Evolutionary conservation across 768 basidiomycete genomes (phyloP), one percentile per base, ranked within the genome.

Genomic region (Macrolepiota albuminosa): DNA sequence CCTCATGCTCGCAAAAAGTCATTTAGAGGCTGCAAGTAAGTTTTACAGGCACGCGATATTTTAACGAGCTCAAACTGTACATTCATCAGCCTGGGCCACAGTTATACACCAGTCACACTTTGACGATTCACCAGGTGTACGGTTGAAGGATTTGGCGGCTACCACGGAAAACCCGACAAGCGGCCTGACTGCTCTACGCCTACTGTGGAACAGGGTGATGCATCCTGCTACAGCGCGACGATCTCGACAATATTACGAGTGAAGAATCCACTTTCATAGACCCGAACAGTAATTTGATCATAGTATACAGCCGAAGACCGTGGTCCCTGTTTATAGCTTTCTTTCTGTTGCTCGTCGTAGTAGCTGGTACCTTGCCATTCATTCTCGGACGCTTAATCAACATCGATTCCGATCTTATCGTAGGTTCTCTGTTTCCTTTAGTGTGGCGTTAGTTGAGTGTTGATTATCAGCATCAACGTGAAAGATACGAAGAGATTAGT

Each of bases 51-150:
- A 4, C 42, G 26, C 26, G 1, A 40, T 43, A 29, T 37, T 8
- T 9, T 40, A 14, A 31, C 56, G 50, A 16, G 7, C 10, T 51
- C 14, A n/a, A 37, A 37, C 26, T 51, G 47, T 48, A 11, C 10
- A 18, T 26, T 57, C 39, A 50, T 56, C 45, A 79, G 77, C 75
- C 2, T 79, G 78, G 77, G 77, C 77, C 4, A 79, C 77, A 4
- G 63, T 79, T 11, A 77, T 79, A 14, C 76, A 79, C 49, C 75
- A 75, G 61, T 77, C 76, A 31, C 68, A 67, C 21, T 63, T 67
- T 54, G 42, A 65, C 29, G 62, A 68, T 46, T 58, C 59, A 8
- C 70, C 74, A 8, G 77, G 78, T 14, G 66, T 78, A 13, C 62
- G 70, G 40, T 45, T 79, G 34, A 70, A 67, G 57, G 76, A 78